These are phyloP conservation scores for Geoglossum cookeanum DNA, from an alignment of 2,329 filamentous ascomycete genomes.

Conservation along the genomic window DNA sequence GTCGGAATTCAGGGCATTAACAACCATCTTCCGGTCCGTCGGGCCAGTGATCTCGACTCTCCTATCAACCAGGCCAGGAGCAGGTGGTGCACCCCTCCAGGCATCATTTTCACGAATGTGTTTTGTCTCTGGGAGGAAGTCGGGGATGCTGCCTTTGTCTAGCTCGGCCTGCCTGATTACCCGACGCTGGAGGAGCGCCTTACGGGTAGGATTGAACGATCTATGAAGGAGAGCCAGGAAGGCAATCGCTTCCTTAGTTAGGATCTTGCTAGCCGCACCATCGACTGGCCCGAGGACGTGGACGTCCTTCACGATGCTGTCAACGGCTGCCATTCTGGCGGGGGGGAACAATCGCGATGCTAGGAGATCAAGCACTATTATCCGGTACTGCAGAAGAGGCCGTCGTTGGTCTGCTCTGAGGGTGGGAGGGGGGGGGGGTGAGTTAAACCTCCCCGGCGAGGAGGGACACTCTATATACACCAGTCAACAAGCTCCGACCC, in stretches of 20 bases:
- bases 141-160: constrained; percentile 70
- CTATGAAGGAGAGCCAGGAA: constrained; percentile 91
- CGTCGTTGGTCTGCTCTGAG: not conserved
- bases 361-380: not conserved
- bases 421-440: not conserved
- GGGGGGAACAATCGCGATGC: not conserved
- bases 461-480: no score
- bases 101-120: constrained; percentile 85
- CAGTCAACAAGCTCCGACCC: no score
- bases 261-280: constrained; percentile 69
- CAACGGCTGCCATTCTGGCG: constrained; percentile 32
- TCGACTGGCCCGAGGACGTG: constrained; percentile 63
- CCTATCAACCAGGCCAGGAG: constrained; percentile 80
- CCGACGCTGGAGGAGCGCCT: constrained; percentile 72
- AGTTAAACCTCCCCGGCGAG: no score
- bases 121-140: constrained; percentile 91
- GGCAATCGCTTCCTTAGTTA: constrained; percentile 73
- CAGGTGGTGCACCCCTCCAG: constrained; percentile 83
- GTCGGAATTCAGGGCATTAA: constrained; percentile 87
- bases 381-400: not conserved
- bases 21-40: constrained; percentile 96
- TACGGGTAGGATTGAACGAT: constrained; percentile 80
- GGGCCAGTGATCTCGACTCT: constrained; percentile 94
- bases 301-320: constrained; percentile 72
- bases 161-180: constrained; percentile 78